These are phyloP conservation scores for Trichosporon inkin DNA, from an alignment of 1,284 basidiomycete species.

Conservation along the genomic window DNA sequence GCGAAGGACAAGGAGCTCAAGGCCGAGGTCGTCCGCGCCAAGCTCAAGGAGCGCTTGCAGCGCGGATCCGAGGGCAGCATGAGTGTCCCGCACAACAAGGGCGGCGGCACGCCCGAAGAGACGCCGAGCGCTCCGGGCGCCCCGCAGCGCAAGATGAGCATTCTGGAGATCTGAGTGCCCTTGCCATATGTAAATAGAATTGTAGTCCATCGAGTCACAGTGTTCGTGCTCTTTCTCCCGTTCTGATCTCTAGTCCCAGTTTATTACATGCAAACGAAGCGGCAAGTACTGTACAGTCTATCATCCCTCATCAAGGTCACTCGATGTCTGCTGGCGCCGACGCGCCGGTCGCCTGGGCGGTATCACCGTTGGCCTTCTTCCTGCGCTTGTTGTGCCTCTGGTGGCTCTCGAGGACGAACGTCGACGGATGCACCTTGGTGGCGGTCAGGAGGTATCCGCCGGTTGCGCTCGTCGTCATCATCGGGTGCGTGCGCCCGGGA, in stretches of 20 bases:
- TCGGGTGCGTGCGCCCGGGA: conserved; percentile 91
- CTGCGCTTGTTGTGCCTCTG: conserved; percentile 29
- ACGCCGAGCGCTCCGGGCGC: not conserved
- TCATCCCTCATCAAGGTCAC: not conserved
- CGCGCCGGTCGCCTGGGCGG: not conserved
- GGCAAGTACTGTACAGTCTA: conserved; percentile 6
- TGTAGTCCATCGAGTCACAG: not conserved
- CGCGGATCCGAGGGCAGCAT: conserved; percentile 27
- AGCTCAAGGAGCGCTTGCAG: conserved; percentile 22
- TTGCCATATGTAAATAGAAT: not conserved
- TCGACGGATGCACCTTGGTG: conserved; percentile 62
- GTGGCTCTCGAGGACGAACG: conserved; percentile 32
- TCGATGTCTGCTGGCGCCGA: not conserved
- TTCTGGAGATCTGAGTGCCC: not conserved
- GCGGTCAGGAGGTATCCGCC: conserved; percentile 84
- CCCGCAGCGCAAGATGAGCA: conserved; percentile 7
- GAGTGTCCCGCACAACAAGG: conserved; percentile 26
- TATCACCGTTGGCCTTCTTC: conserved; percentile 21
- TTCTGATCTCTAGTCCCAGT: not conserved
- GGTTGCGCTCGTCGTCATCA: conserved; percentile 84
- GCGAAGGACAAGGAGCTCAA: conserved; percentile 38
- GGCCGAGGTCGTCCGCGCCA: conserved; percentile 25
- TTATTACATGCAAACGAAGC: not conserved
- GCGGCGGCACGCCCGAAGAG: conserved; percentile 20
- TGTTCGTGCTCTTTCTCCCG: not conserved